phyloP scores from a whole-genome alignment of 2,329 filamentous ascomycete genomes.

The Geosmithia flava region DNA sequence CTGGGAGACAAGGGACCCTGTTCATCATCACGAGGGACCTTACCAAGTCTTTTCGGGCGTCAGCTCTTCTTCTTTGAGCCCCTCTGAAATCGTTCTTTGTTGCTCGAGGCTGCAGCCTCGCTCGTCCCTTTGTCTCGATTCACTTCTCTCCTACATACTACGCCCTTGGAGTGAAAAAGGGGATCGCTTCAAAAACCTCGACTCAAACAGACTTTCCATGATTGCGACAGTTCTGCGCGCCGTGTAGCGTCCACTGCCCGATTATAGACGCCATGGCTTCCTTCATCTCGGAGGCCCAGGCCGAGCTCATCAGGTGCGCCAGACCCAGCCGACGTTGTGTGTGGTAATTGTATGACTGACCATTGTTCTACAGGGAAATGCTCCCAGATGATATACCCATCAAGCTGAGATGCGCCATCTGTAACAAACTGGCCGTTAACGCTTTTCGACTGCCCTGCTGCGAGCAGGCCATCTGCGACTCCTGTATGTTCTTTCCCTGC shows the following conservation, averaged over 20 bases:
- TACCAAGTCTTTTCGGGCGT: background rate
- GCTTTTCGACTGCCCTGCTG: constrained; percentile 89
- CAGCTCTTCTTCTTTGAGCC: background rate
- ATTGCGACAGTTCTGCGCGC: background rate
- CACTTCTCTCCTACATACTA: too few species aligned
- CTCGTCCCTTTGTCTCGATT: background rate
- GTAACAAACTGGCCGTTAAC: constrained; percentile 81
- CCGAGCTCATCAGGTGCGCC: constrained; percentile 43
- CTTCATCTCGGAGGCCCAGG: constrained; percentile 35
- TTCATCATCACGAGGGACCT: background rate
- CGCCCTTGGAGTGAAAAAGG: too few species aligned
- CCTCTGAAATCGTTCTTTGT: background rate
- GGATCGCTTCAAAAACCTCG: background rate
- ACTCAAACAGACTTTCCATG: background rate
- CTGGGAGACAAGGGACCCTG: background rate
- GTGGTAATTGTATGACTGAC: background rate
- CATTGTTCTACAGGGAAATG: constrained; percentile 45
- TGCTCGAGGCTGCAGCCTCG: background rate
- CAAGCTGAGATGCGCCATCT: constrained; percentile 89
- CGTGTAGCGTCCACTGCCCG: background rate
- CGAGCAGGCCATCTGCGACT: constrained; percentile 86
- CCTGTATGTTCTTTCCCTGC: constrained; percentile 10
- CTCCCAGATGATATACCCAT: constrained; percentile 81
- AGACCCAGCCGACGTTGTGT: background rate
- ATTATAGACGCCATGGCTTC: constrained; percentile 16